Evolutionary conservation across 495 filamentous ascomycete species (phyloP), one percentile per base, ranked within the genome.

Genomic region (Hyphodiscus hymeniophilus): DNA sequence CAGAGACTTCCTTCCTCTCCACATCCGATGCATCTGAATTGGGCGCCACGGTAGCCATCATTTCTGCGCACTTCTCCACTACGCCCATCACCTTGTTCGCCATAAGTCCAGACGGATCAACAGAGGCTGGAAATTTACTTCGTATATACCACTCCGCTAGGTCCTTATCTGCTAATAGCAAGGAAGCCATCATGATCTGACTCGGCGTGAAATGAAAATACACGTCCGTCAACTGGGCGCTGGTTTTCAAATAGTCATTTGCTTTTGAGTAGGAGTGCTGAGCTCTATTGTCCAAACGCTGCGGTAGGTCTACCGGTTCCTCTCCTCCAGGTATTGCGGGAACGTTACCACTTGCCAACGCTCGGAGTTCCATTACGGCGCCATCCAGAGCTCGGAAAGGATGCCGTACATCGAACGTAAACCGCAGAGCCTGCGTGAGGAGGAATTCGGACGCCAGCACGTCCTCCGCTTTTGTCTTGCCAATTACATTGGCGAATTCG

Each of bases 201-300:
- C 85, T 83, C 0, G 92, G 94, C 2, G 94, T 94, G 66, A 87
- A 97, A 58, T 95, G 82, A 70, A 97, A 95, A 67, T 96, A 96
- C 17, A 76, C 89, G 59, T 98, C 92, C 21, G 91, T 91, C 54
- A 95, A 75, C 34, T 92, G 68, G 1, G 89, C 86, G 40, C 85
- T 81, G 35, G 77, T 80, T 51, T 88, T 89, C 28, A 96, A 74
- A 32, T 85, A 70, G 3, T 82, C 75, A 35, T 82, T 77, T 4
- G 89, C 85, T 47, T 69, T 76, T 26, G 63, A 67, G 58, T 95
- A 88, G 1, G 87, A 88, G 7, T 67, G 64, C 22, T 71, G 69
- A 44, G 94, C 77, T 11, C 88, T 71, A 17, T 63, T 52, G 21
- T 66, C 55, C 56, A 61, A 53, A 32, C 48, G 48, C 12, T 30